Evolutionary conservation across 768 basidiomycete species (phyloP).

Genomic region (Lepiota venenata): DNA sequence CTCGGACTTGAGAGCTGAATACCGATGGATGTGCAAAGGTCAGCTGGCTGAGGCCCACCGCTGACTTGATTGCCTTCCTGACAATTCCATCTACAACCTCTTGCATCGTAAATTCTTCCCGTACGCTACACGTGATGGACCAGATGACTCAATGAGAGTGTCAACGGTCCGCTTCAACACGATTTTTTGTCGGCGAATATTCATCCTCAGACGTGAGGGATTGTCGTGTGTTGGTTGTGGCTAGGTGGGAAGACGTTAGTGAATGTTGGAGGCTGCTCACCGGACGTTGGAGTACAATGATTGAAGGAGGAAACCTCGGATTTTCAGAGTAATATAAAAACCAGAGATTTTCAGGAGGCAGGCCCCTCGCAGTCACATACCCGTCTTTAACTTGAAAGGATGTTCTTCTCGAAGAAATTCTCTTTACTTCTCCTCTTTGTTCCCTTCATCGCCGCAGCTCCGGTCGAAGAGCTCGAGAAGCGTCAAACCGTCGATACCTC

Average conservation of each 20-base stretch:
- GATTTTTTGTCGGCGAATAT: not conserved
- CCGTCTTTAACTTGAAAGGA: not conserved
- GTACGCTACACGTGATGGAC: slow-evolving; percentile 2
- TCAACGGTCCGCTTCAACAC: not conserved
- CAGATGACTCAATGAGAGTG: not conserved
- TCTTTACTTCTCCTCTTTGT: slow-evolving; percentile 24
- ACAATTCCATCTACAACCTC: not conserved
- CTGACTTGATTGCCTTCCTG: not conserved
- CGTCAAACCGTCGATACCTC: slow-evolving; percentile 33
- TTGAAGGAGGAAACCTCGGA: slow-evolving; percentile 9
- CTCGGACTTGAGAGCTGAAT: too few relatives aligned
- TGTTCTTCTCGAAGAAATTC: slow-evolving; percentile 24
- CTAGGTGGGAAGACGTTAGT: not conserved
- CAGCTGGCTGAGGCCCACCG: not conserved
- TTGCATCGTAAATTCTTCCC: not conserved
- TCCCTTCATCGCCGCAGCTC: slow-evolving; percentile 28
- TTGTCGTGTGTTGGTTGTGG: not conserved
- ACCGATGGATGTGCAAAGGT: not conserved
- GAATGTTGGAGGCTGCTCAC: not conserved
- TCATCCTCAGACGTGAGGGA: too few relatives aligned
- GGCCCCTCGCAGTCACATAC: too few relatives aligned
- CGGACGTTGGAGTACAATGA: not conserved
- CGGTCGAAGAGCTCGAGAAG: slow-evolving; percentile 23
- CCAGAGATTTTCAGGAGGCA: not conserved
- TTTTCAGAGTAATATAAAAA: not conserved